Conservation (phyloP, 1,284 basidiomycete genomes). For the Caloboletus inedulis region DNA sequence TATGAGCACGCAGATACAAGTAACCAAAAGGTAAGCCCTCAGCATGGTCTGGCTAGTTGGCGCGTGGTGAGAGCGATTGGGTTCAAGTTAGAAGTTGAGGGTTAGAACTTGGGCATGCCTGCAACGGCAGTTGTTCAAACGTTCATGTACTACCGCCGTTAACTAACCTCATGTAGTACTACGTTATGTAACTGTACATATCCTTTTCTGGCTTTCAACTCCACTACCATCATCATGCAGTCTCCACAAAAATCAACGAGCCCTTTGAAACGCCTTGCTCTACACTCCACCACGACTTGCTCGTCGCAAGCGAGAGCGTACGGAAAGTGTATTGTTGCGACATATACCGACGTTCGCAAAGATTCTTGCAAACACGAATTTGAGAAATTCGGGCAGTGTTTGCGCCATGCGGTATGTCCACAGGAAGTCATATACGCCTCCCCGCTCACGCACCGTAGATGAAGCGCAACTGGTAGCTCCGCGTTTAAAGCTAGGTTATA, state of each 20-base stretch:
- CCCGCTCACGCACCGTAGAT: conserved; percentile 43
- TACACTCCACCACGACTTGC: conserved; percentile 69
- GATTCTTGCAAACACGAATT: conserved; percentile 80
- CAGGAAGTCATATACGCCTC: not conserved
- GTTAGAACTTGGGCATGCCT: conserved; percentile 10
- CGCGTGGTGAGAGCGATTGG: conserved; percentile 12
- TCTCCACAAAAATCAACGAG: conserved; percentile 25
- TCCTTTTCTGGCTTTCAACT: not conserved
- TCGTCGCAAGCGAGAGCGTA: conserved; percentile 66
- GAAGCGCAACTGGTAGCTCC: conserved; percentile 58
- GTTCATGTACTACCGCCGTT: too few species aligned
- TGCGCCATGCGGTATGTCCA: conserved; percentile 61
- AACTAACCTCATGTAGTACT: too few species aligned
- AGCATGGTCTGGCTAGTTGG: conserved; percentile 42
- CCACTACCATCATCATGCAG: conserved; percentile 25
- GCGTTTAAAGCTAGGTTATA: not conserved
- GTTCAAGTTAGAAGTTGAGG: not conserved
- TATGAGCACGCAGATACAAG: conserved; percentile 69
- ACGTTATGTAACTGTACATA: too few species aligned
- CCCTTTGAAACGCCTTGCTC: conserved; percentile 60
- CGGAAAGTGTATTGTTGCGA: conserved; percentile 74
- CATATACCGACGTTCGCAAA: conserved; percentile 73
- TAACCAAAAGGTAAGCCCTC: conserved; percentile 60
- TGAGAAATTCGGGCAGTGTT: conserved; percentile 67
- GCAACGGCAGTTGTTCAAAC: not conserved